phyloP scores from a whole-genome alignment of 1,284 basidiomycete species.

The Vanrija sp. region DNA sequence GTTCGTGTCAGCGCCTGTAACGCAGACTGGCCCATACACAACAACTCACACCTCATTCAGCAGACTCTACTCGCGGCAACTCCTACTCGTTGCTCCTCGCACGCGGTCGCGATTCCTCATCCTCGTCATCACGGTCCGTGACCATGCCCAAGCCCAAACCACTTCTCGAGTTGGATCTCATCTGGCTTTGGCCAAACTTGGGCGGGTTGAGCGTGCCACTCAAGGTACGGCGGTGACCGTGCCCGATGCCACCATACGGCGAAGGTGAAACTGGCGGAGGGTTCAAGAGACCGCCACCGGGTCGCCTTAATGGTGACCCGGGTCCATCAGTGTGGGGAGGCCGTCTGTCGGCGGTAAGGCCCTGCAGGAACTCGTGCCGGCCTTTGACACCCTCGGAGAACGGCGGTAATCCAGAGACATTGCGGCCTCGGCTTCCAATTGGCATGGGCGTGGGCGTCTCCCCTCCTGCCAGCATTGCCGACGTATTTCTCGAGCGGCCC shows the following conservation, averaged over 20 bases:
- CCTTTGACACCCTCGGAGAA: conserved; percentile 23
- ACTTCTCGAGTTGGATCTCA: conserved; percentile 32
- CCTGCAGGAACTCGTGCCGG: conserved; percentile 38
- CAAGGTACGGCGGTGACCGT: conserved; percentile 18
- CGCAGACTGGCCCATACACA: too few relatives aligned
- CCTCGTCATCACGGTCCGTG: conserved; percentile 12
- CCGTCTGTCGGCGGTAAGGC: conserved; percentile 8
- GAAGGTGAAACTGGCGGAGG: conserved; percentile 30
- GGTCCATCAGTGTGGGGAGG: conserved; percentile 8
- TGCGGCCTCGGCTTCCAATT: conserved; percentile 17
- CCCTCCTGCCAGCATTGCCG: conserved; percentile 22
- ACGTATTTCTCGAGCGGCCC: conserved; percentile 31
- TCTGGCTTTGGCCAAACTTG: conserved; percentile 20
- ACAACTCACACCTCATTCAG: too few relatives aligned
- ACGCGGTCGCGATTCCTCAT: conserved; percentile 7
- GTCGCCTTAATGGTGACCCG: conserved; percentile 15
- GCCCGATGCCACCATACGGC: conserved; percentile 23
- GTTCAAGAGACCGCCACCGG: conserved; percentile 25
- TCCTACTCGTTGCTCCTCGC: neutral
- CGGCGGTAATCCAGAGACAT: conserved; percentile 17
- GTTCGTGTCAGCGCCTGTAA: too few relatives aligned
- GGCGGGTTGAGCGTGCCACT: conserved; percentile 17
- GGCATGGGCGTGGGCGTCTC: conserved; percentile 16
- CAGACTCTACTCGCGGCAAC: too few relatives aligned
- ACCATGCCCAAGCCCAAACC: conserved; percentile 19